Evolutionary conservation across 2,329 filamentous ascomycete species (phyloP).

Genomic region (Fusarium heterosporum): DNA sequence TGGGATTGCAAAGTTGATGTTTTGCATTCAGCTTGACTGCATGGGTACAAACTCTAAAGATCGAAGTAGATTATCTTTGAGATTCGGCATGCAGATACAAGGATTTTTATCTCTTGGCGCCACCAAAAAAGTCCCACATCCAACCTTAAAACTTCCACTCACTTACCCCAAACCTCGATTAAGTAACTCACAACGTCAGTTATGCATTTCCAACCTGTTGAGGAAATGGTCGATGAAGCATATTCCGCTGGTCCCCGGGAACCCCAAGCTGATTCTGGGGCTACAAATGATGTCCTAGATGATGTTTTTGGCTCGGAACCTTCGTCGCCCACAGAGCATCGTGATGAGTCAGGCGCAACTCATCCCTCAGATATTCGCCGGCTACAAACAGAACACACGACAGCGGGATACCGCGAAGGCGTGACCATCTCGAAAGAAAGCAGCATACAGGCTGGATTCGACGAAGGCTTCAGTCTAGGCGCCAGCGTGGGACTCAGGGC

Average conservation of each 20-base stretch:
- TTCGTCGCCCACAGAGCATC: constrained; percentile 35
- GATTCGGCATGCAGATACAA: constrained; percentile 9
- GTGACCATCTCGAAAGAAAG: constrained; percentile 79
- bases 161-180: constrained; percentile 19
- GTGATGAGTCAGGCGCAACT: constrained; percentile 19
- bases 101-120: constrained; percentile 23
- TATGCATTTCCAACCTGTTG: constrained; percentile 54
- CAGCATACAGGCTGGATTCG: constrained; percentile 88
- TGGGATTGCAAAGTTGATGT: neutral
- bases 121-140: constrained; percentile 13
- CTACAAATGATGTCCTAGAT: constrained; percentile 49
- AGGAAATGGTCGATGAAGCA: constrained; percentile 46
- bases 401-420: constrained; percentile 91
- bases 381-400: constrained; percentile 80
- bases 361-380: constrained; percentile 76
- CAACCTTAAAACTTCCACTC: constrained; percentile 1
- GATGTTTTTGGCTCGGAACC: constrained; percentile 53
- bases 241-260: constrained; percentile 41
- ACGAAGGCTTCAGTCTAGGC: constrained; percentile 88
- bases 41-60: neutral
- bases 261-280: constrained; percentile 7
- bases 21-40: constrained; percentile 1
- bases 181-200: constrained; percentile 1
- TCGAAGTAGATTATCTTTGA: neutral
- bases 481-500: constrained; percentile 80